These are phyloP conservation scores for Boletus austroedulis DNA, from an alignment of 1,284 basidiomycete genomes.

Conservation along the genomic window DNA sequence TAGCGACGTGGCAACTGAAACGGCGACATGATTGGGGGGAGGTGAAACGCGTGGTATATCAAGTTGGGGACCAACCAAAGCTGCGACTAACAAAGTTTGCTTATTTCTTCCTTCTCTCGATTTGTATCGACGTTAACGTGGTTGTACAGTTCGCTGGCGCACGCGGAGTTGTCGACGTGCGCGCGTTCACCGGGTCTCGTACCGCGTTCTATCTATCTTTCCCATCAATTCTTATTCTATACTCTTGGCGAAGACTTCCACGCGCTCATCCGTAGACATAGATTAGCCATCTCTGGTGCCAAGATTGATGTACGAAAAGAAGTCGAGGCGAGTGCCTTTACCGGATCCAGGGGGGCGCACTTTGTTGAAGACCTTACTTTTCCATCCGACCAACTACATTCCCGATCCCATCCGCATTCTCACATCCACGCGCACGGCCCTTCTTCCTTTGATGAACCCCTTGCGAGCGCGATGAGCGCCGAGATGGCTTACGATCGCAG, in stretches of 20 bases:
- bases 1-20: constrained; percentile 68
- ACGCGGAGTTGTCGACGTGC: constrained; percentile 77
- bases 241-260: constrained; percentile 77
- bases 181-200: constrained; percentile 56
- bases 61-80: constrained; percentile 12
- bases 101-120: neutral
- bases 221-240: constrained; percentile 79
- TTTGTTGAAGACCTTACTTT: constrained; percentile 56
- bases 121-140: neutral
- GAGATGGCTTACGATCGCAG: constrained; percentile 56
- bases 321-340: constrained; percentile 62
- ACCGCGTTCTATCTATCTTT: constrained; percentile 73
- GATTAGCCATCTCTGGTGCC: constrained; percentile 56
- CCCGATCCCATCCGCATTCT: constrained; percentile 1
- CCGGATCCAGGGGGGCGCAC: constrained; percentile 38
- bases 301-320: constrained; percentile 71
- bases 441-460: constrained; percentile 73
- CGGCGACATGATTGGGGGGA: constrained; percentile 54
- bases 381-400: constrained; percentile 33
- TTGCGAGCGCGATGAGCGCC: constrained; percentile 68
- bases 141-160: constrained; percentile 57
- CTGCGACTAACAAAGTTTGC: constrained; percentile 21
- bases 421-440: constrained; percentile 21
- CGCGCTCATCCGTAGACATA: constrained; percentile 65
- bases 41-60: constrained; percentile 43